Percentiles rank a stretch among this genome's conserved stretches.
Conservation (phyloP, 139 green algal genomes). For the Mychonastes homosphaera region DNA sequence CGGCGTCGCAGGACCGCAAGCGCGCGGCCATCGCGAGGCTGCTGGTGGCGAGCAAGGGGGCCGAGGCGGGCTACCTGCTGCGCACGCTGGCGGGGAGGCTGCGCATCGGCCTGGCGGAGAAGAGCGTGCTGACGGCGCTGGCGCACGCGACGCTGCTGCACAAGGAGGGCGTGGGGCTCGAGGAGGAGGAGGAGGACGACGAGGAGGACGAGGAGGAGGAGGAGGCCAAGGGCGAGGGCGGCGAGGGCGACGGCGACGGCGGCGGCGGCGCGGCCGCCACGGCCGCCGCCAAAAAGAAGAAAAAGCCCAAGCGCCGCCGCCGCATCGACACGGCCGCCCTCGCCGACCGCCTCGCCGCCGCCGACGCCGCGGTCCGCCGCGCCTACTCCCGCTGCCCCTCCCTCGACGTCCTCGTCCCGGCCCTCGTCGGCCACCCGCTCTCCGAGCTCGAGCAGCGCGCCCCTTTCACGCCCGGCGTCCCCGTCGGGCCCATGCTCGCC, state of each 20-base stretch:
- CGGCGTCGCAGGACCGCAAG: slow-evolving; percentile 61
- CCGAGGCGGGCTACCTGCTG: slow-evolving; percentile 85
- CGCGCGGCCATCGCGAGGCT: slow-evolving; percentile 74
- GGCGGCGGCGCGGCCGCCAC: not conserved
- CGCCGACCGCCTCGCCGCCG: slow-evolving; percentile 57
- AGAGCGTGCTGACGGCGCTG: slow-evolving; percentile 83
- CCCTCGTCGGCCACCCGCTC: slow-evolving; percentile 58
- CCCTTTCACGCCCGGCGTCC: slow-evolving; percentile 61
- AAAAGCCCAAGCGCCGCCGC: not conserved
- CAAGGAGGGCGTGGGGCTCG: slow-evolving; percentile 20
- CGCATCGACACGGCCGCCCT: slow-evolving; percentile 19
- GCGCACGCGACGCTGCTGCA: slow-evolving; percentile 73
- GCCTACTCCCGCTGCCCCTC: slow-evolving; percentile 82
- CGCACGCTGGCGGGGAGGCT: slow-evolving; percentile 85
- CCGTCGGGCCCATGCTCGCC: slow-evolving; percentile 86
- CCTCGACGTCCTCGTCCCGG: slow-evolving; percentile 76
- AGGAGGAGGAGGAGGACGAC: slow-evolving; percentile 12
- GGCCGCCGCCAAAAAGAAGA: too few species aligned
- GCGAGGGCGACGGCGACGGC: not conserved
- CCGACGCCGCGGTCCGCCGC: slow-evolving; percentile 60
- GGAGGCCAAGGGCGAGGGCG: not conserved
- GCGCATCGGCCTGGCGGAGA: slow-evolving; percentile 90
- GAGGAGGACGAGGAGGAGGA: not conserved
- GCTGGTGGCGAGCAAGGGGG: slow-evolving; percentile 59
- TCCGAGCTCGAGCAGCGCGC: slow-evolving; percentile 52